Conservation (phyloP, 768 basidiomycete genomes). For the Suillus plorans region DNA sequence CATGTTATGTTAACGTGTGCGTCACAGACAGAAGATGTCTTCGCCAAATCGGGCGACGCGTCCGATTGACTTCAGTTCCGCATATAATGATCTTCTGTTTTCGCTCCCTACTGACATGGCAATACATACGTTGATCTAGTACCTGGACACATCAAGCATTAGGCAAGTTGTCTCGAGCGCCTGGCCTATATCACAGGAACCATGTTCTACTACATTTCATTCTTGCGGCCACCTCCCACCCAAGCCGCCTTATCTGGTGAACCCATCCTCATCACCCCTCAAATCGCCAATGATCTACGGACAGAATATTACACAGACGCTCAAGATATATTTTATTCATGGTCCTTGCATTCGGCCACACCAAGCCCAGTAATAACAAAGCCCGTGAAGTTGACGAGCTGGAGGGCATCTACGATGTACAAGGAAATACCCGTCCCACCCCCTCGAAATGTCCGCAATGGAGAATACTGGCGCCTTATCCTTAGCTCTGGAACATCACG, state of each 20-base stretch:
- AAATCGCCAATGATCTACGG: conserved; percentile 87
- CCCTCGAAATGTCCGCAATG: conserved; percentile 51
- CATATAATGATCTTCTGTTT: not conserved
- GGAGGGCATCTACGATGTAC: conserved; percentile 66
- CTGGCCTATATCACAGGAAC: not conserved
- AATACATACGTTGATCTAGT: not conserved
- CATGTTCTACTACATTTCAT: conserved; percentile 83
- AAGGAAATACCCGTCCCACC: conserved; percentile 69
- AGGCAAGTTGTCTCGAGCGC: not conserved
- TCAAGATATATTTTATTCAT: conserved; percentile 70
- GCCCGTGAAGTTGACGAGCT: conserved; percentile 71
- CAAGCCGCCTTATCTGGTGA: conserved; percentile 41
- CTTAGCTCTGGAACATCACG: conserved; percentile 42
- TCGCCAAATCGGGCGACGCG: conserved; percentile 4
- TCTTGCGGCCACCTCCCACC: conserved; percentile 80
- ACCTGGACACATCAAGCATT: not conserved
- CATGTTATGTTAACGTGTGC: conserved; percentile 14
- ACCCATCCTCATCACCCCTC: conserved; percentile 66
- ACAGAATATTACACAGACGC: conserved; percentile 64
- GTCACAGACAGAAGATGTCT: not conserved
- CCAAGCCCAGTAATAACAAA: conserved; percentile 32
- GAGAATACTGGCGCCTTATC: conserved; percentile 66
- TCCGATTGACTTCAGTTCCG: too few relatives aligned
- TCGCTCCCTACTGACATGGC: not conserved
- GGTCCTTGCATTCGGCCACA: conserved; percentile 40